Evolutionary conservation across 176 grass and related monocot species (phyloP), one percentile per base, ranked within the genome.

Genomic region (Guadua angustifolia): DNA sequence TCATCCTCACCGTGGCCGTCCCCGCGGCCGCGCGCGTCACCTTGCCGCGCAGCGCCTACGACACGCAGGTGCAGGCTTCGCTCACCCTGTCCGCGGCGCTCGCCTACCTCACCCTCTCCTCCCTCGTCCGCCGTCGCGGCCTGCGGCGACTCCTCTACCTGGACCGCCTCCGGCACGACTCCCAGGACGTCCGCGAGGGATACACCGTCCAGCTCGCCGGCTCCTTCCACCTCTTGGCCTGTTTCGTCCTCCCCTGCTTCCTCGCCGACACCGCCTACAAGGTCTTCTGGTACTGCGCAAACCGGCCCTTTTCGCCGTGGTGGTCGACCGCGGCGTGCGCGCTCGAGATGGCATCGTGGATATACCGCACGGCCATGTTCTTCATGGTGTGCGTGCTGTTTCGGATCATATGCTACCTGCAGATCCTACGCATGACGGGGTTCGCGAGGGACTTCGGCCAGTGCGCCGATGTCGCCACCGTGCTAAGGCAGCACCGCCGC

Each of bases 81-180:
- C 90, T 95, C 79, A 89, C 83, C 75, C 85, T 85, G 24, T 75
- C 51, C 15, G 75, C 76, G 4, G 85, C 76, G 44, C 79, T 92
- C 71, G 46, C 93, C 76, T 95, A 90, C 88, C 18, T 86, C 71
- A 81, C 71, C 13, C 88, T 95, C 52, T 90, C 84, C 71, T 60
- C 79, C 65, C 76, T 92, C 44, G 45, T 85, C 69, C 79, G 79
- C 40, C 82, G 90, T 59, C 69, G 75, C 0, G 93, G 96, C 49
- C 91, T 99, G 64, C 77, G 93, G 22, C 83, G 91, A 13, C 91
- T 95, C 43, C 83, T 99, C 65, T 95, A 95, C 84, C 89, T 99
- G 1, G 89, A 96, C 79, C 86, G 78, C 44, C 79, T 95, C 73
- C 58, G 65, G 2, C 83, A 85, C 70, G 89, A 92, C 89, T 92